Percentiles rank a stretch among this genome's conserved stretches.
Conservation (phyloP, 75 land plant genomes). For the Gnetum montanum region DNA sequence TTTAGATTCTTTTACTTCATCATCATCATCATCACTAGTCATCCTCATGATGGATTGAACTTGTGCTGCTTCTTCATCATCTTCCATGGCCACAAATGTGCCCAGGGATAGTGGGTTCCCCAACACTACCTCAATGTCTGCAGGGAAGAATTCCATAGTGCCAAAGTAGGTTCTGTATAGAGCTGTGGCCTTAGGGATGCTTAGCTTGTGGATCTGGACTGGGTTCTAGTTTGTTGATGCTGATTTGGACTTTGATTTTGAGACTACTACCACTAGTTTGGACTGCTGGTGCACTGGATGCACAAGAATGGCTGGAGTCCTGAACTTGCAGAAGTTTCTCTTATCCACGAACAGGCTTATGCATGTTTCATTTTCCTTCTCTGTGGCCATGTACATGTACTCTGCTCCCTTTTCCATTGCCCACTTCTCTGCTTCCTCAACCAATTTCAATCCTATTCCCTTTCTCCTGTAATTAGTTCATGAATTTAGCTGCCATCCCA, state of each 20-base stretch:
- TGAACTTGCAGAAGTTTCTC: constrained; percentile 26
- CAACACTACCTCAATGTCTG: constrained; percentile 30
- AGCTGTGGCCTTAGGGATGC: constrained; percentile 16
- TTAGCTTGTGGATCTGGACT: constrained; percentile 18
- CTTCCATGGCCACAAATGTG: constrained; percentile 42
- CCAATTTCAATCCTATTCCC: constrained; percentile 37
- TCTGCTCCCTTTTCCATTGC: constrained; percentile 22
- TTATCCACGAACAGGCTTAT: constrained; percentile 33
- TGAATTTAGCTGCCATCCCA: neutral
- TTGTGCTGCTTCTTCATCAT: neutral
- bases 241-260: neutral
- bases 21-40: constrained; percentile 11
- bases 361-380: constrained; percentile 46
- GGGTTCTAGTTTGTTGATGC: neutral
- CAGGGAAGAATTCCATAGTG: constrained; percentile 39
- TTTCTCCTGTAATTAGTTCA: constrained; percentile 9
- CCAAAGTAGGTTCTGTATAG: constrained; percentile 31
- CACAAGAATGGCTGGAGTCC: constrained; percentile 39
- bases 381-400: constrained; percentile 59
- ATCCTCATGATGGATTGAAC: constrained; percentile 12
- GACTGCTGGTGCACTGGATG: constrained; percentile 30
- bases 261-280: constrained; percentile 13
- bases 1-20: too few relatives aligned
- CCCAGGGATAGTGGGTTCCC: constrained; percentile 32
- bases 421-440: constrained; percentile 27